Percentiles rank a stretch among this genome's conserved stretches.
Conservation (phyloP, 139 green algal genomes). For the Nannochloris sp. region DNA sequence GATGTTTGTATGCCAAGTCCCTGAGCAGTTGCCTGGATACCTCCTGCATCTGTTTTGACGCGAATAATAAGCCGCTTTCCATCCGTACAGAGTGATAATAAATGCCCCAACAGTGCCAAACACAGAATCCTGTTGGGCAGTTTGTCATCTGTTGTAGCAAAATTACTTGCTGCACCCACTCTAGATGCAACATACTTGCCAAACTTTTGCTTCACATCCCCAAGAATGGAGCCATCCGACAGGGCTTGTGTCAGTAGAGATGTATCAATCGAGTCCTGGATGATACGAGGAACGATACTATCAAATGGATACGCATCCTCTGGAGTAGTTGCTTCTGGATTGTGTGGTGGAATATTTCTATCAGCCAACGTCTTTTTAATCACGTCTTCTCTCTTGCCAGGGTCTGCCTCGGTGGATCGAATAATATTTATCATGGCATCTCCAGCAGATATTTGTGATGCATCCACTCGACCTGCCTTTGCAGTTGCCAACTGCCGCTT, state of each 20-base stretch:
- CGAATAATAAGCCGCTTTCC: not conserved
- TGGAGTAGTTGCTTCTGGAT: conserved; percentile 20
- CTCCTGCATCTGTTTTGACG: conserved; percentile 6
- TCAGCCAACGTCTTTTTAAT: conserved; percentile 12
- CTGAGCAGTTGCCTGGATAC: conserved; percentile 10
- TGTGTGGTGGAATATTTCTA: conserved; percentile 38
- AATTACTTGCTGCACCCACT: conserved; percentile 2
- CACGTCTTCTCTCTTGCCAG: conserved; percentile 17
- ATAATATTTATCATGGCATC: conserved; percentile 22
- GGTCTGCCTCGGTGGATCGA: conserved; percentile 1
- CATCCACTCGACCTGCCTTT: conserved; percentile 19
- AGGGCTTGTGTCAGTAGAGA: not conserved
- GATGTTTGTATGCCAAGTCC: conserved; percentile 4
- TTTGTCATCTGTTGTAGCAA: not conserved
- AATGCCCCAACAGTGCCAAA: conserved; percentile 21
- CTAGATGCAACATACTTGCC: conserved; percentile 21
- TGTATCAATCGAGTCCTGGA: conserved; percentile 20
- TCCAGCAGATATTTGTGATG: conserved; percentile 17
- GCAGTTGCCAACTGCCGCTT: conserved; percentile 22
- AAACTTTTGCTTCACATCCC: conserved; percentile 4
- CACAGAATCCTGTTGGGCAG: not conserved
- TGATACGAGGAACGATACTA: conserved; percentile 12
- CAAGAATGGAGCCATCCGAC: conserved; percentile 14
- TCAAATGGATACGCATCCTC: conserved; percentile 31
- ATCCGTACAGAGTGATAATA: conserved; percentile 19